Conservation (phyloP, 768 basidiomycete species). For the Mrakia frigida region DNA sequence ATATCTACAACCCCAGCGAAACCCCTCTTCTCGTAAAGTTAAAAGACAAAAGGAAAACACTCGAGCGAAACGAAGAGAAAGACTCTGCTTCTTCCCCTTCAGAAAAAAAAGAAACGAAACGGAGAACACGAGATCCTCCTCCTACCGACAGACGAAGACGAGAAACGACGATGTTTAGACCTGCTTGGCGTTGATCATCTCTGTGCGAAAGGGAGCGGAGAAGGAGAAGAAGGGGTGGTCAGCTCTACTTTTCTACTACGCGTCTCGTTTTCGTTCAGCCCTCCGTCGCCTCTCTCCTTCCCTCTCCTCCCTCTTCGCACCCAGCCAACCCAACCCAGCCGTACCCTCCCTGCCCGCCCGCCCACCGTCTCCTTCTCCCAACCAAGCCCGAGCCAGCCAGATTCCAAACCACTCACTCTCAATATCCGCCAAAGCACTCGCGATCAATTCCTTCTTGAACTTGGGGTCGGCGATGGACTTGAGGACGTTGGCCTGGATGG, state of each 20-base stretch:
- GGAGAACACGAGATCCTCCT: background rate
- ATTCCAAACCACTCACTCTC: slow-evolving; percentile 66
- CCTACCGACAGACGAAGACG: background rate
- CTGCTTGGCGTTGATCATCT: slow-evolving; percentile 84
- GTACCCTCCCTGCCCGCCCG: background rate
- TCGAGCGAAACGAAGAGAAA: too few relatives aligned
- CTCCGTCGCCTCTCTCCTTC: too few relatives aligned
- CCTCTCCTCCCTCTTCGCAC: background rate
- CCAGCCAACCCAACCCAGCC: background rate
- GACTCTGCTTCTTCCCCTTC: too few relatives aligned
- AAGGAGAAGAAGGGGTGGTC: background rate
- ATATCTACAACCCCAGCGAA: too few relatives aligned
- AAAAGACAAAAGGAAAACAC: too few relatives aligned
- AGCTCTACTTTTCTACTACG: background rate
- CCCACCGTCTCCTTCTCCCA: too few relatives aligned
- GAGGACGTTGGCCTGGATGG: slow-evolving; percentile 72
- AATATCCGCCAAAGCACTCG: slow-evolving; percentile 74
- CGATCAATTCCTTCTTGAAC: slow-evolving; percentile 76
- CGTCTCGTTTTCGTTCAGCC: background rate
- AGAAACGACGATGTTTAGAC: slow-evolving; percentile 62
- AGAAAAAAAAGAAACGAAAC: too few relatives aligned
- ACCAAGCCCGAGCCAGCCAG: too few relatives aligned
- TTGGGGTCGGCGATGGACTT: slow-evolving; percentile 78
- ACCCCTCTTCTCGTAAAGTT: too few relatives aligned
- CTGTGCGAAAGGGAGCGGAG: slow-evolving; percentile 51